These are phyloP conservation scores for Candida xiaguanensis DNA, from an alignment of 805 yeast genomes.

Conservation along the genomic window DNA sequence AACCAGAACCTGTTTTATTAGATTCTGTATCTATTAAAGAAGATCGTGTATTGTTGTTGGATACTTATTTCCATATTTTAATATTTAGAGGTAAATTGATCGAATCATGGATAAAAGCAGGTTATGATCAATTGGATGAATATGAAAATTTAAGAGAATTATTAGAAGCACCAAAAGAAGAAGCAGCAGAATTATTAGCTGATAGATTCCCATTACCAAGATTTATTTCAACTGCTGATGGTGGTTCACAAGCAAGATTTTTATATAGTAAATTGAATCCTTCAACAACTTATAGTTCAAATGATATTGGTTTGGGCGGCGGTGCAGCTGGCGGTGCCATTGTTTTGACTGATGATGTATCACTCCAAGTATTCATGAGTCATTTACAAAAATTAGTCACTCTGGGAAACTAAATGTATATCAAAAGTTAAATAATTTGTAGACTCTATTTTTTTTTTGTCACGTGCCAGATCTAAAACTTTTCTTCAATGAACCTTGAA, in stretches of 20 bases:
- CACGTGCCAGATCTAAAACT: not conserved
- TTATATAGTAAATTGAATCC: conserved; percentile 93
- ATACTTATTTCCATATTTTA: conserved; percentile 94
- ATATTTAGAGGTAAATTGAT: conserved; percentile 94
- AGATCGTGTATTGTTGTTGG: conserved; percentile 81
- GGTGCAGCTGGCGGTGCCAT: conserved; percentile 64
- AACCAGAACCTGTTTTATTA: conserved; percentile 86
- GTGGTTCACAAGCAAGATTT: conserved; percentile 98
- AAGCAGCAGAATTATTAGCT: conserved; percentile 85
- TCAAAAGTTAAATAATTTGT: not conserved
- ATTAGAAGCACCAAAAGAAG: conserved; percentile 84
- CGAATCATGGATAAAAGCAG: conserved; percentile 94
- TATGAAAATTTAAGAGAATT: conserved; percentile 84
- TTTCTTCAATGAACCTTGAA: conserved; percentile 8
- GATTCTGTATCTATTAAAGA: conserved; percentile 92
- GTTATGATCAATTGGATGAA: conserved; percentile 88
- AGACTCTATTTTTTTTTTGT: not conserved
- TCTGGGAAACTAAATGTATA: conserved; percentile 18
- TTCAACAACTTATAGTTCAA: conserved; percentile 72
- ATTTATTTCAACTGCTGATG: conserved; percentile 95
- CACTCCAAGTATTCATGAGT: conserved; percentile 90
- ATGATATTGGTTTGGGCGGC: conserved; percentile 43
- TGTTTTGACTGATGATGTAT: conserved; percentile 94
- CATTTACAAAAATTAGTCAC: conserved; percentile 93
- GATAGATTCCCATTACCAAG: conserved; percentile 98